Base-by-base conservation (phyloP, 495 filamentous ascomycete genomes). In the Emericellopsis terricola region DNA sequence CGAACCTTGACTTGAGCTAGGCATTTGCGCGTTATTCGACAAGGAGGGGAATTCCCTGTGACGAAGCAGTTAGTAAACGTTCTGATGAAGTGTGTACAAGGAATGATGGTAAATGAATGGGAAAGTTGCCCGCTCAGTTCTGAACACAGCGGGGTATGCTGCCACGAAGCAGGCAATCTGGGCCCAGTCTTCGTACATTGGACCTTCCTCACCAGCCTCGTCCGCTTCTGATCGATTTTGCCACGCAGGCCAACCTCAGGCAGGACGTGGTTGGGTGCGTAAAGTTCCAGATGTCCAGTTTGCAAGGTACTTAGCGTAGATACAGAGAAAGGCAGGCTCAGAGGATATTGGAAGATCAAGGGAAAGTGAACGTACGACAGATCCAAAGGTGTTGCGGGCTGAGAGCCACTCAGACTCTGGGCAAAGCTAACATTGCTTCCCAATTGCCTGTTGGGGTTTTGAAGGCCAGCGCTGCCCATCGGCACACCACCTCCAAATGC, bases 11-110 rank as follows among this genome's bases (percentile, higher is more conserved):
- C 31, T 53, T 9, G 57, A 40, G 10, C 46, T 55, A 15, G 76
- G 64, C 45, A 83, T 68, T 28, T 78, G 69, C 17, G 73, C 52
- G 27, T 59, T 65, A 41, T 74, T 77, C 36, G 78, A 84, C 44
- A 92, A 53, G 0, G 78, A 81, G 27, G 83, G 83, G 42, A 92
- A 92, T 48, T 92, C 83, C 32, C 82, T 91, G 39, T 15, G 16
- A 26, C 4, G 40, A 16, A 3, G 2, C 19, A 9, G 11, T 44
- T 27, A 34, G 38, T 10, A 14, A 11, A 4, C 10, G 11, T 8
- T 21, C 8, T n/a, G 16, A 21, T 1, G 23, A 3, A 20, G 2
- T 3, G 9, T 15, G 17, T 8, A n/a, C n/a, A n/a, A n/a, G n/a
- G n/a, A n/a, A n/a, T n/a, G n/a, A n/a, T n/a, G n/a, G n/a, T n/a